Base-by-base conservation (phyloP, 345 rosid species). In the Brassica nigra region DNA sequence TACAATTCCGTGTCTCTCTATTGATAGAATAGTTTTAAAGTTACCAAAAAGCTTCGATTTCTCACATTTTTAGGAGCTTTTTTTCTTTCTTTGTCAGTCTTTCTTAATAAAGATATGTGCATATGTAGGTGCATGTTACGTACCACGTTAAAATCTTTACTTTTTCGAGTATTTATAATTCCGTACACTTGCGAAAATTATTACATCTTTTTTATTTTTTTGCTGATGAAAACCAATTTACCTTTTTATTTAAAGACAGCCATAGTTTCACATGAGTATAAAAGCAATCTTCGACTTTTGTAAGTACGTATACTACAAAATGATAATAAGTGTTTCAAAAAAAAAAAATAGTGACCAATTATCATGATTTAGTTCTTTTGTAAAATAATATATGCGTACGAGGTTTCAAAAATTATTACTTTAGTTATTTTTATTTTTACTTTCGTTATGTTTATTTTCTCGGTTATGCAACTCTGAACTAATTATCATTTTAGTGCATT, bases 31-130 rank as follows among this genome's bases (percentile, higher is more conserved):
- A 75, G 71, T 80, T 65, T n/a, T 42, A 3, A 71, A 75, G 28
- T 75, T 65, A 54, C 77, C 73, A 75, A 70, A 80, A 80, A 76
- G 80, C 73, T 70, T 30, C 70, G 28, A 57, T 39, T 42, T 76
- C 83, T 80, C 83, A 42, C 76, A 80, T 80, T 80, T 80, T 76
- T n/a, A 76, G 80, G 80, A 57, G 83, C 80, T 76, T 80, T 75
- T 27, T 18, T 70, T 76, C 64, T 69, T 30, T 62, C 83, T 80
- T 76, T 80, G 52, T 71, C 76, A 76, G 83, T 76, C 76, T 52
- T 29, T 55, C 33, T 70, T 80, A 57, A 49, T 75, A 80, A 80
- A 75, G 79, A 80, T 69, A 57, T 75, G 62, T 80, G 83, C 42
- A 75, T 69, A 62, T 80, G 75, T 74, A 67, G 58, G 75, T 80